phyloP scores from a whole-genome alignment of 352 stramenopile species.

The Pythium brassicae region DNA sequence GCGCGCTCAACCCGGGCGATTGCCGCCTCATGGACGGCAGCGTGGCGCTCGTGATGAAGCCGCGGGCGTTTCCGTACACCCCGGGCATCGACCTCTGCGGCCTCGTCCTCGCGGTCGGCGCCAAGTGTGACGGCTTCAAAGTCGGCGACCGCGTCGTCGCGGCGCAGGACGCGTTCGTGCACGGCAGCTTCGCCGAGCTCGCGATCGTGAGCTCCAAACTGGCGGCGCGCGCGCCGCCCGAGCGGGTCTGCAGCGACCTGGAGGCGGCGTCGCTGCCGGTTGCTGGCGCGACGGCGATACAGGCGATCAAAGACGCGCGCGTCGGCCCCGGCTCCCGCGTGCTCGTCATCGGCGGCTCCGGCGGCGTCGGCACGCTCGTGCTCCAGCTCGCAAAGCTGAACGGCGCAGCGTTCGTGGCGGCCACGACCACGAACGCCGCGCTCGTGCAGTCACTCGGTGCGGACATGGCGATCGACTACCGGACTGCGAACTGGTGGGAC shows the following conservation, averaged over 20 bases:
- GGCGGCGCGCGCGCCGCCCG: slow-evolving; percentile 18
- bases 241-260: slow-evolving; percentile 9
- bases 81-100: slow-evolving; percentile 38
- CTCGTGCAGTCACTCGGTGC: slow-evolving; percentile 44
- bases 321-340: slow-evolving; percentile 47
- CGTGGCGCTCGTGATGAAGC: slow-evolving; percentile 34
- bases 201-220: slow-evolving; percentile 18
- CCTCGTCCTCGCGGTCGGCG: slow-evolving; percentile 27
- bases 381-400: slow-evolving; percentile 53
- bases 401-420: slow-evolving; percentile 56
- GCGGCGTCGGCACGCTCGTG: slow-evolving; percentile 69
- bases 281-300: slow-evolving; percentile 27
- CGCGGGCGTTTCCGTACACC: slow-evolving; percentile 36
- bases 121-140: slow-evolving; percentile 18
- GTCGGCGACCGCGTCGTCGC: slow-evolving; percentile 32
- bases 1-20: slow-evolving; percentile 30
- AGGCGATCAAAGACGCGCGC: slow-evolving; percentile 23
- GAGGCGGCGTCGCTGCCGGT: slow-evolving; percentile 26
- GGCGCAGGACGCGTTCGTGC: slow-evolving; percentile 13
- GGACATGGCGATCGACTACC: slow-evolving; percentile 52
- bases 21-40: slow-evolving; percentile 29
- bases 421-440: slow-evolving; percentile 41
- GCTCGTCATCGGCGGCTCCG: slow-evolving; percentile 73
- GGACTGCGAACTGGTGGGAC: slow-evolving; percentile 42
- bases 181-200: slow-evolving; percentile 34